These are phyloP conservation scores for Dactylellina sp. DNA, from an alignment of 2,329 filamentous ascomycete species.

Conservation along the genomic window DNA sequence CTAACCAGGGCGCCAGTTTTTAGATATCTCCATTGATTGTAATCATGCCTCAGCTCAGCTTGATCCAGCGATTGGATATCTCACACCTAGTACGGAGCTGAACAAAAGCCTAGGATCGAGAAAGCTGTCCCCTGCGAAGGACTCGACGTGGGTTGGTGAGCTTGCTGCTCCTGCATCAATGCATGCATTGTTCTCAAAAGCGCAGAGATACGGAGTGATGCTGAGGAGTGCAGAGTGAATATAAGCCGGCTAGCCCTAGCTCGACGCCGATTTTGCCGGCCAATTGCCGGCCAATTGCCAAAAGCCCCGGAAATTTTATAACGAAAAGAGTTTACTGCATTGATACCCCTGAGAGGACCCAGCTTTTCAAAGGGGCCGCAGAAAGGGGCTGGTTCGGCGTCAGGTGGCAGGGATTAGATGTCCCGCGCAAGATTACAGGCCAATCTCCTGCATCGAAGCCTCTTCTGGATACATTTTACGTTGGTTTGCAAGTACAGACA, in stretches of 20 bases:
- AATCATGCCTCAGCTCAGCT: too few relatives aligned
- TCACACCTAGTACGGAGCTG: background rate
- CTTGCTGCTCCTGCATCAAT: conserved; percentile 27
- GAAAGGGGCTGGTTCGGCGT: conserved; percentile 30
- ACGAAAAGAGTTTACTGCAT: conserved; percentile 27
- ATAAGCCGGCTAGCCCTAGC: too few relatives aligned
- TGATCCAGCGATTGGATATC: too few relatives aligned
- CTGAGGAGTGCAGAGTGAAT: conserved; percentile 1
- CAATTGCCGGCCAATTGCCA: too few relatives aligned
- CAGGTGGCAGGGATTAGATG: conserved; percentile 33
- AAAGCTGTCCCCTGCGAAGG: conserved; percentile 11
- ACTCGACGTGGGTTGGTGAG: conserved; percentile 23
- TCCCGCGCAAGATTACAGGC: conserved; percentile 51
- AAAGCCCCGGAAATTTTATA: conserved; percentile 41
- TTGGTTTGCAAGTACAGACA: too few relatives aligned
- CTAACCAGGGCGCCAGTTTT: background rate
- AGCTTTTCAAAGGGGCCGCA: background rate
- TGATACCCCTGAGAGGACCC: conserved; percentile 37
- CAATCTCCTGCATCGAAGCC: conserved; percentile 45
- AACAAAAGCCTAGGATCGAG: background rate
- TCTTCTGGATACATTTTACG: too few relatives aligned
- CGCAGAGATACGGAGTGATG: conserved; percentile 1
- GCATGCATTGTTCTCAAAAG: conserved; percentile 26
- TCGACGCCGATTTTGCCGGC: too few relatives aligned
- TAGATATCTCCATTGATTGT: too few relatives aligned